Percentiles rank a stretch among this genome's conserved stretches.
Evolutionary conservation across 2,329 filamentous ascomycete genomes (phyloP).

Genomic region (Colletotrichum tamarilloi): DNA sequence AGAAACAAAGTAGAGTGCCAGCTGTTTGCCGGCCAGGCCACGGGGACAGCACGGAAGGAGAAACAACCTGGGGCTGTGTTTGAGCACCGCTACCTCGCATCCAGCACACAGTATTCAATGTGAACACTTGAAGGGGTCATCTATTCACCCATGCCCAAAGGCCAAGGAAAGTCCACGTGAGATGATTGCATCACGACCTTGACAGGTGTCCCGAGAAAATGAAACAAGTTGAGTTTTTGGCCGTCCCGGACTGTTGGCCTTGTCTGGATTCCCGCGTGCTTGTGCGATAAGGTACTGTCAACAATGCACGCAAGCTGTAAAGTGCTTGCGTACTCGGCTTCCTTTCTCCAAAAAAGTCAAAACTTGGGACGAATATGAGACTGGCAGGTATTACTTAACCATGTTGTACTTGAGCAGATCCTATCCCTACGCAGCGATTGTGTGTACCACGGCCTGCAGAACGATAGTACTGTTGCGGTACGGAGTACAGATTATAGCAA

Average conservation of each 20-base stretch:
- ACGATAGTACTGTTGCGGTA: neutral
- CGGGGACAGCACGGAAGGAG: constrained; percentile 1
- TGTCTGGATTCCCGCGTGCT: neutral
- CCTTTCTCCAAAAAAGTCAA: neutral
- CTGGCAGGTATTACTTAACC: constrained; percentile 10
- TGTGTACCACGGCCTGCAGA: neutral
- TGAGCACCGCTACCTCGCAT: neutral
- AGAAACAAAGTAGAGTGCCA: constrained; percentile 5
- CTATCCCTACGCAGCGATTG: neutral
- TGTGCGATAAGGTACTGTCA: constrained; percentile 29
- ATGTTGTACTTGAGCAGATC: neutral
- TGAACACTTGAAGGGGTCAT: neutral
- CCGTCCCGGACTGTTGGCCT: neutral
- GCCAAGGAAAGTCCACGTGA: neutral
- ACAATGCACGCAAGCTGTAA: constrained; percentile 29
- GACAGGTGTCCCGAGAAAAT: constrained; percentile 22
- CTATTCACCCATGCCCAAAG: neutral
- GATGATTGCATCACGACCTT: constrained; percentile 7
- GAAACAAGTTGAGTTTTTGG: constrained; percentile 8
- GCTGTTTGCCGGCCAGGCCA: constrained; percentile 5
- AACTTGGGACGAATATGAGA: constrained; percentile 30
- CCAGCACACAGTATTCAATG: neutral
- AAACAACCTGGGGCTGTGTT: constrained; percentile 28
- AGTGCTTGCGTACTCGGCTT: constrained; percentile 8
- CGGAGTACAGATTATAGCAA: neutral